Evolutionary conservation across 2,329 filamentous ascomycete genomes (phyloP).

Genomic region (Fusarium veterinarium): DNA sequence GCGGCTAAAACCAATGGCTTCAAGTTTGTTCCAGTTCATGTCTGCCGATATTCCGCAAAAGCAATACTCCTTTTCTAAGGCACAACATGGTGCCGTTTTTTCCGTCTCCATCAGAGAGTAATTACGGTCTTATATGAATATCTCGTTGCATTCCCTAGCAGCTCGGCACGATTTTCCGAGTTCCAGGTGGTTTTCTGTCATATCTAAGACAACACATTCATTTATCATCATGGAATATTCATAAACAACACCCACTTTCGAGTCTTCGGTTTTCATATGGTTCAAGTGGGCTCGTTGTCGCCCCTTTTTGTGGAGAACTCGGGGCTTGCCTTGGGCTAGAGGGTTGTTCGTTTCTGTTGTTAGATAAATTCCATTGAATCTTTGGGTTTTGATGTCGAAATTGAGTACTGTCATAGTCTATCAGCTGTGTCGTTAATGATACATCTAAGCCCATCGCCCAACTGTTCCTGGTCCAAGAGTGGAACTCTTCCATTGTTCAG

Average conservation of each 20-base stretch:
- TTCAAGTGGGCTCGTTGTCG: neutral
- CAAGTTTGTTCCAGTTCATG: neutral
- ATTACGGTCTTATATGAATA: slow-evolving; percentile 4
- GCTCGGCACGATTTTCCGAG: slow-evolving; percentile 21
- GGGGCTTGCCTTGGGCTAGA: neutral
- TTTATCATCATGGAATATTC: slow-evolving; percentile 1
- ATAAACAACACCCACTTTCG: neutral
- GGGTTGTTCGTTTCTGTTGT: neutral
- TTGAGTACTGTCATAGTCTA: neutral
- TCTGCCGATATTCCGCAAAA: slow-evolving; percentile 1
- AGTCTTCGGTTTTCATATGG: neutral
- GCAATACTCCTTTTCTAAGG: neutral
- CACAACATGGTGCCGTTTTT: neutral
- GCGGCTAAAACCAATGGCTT: neutral
- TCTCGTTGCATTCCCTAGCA: slow-evolving; percentile 28
- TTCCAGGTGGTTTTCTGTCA: neutral
- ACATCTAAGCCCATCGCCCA: neutral
- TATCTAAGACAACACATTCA: neutral
- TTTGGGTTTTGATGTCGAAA: neutral
- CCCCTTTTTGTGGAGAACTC: neutral
- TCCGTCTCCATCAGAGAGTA: neutral
- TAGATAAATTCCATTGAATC: neutral
- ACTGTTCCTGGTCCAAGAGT: neutral
- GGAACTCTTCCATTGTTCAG: neutral
- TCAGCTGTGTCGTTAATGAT: neutral